Conservation (phyloP, 805 yeast genomes). For the Monosporozyma siamensis region DNA sequence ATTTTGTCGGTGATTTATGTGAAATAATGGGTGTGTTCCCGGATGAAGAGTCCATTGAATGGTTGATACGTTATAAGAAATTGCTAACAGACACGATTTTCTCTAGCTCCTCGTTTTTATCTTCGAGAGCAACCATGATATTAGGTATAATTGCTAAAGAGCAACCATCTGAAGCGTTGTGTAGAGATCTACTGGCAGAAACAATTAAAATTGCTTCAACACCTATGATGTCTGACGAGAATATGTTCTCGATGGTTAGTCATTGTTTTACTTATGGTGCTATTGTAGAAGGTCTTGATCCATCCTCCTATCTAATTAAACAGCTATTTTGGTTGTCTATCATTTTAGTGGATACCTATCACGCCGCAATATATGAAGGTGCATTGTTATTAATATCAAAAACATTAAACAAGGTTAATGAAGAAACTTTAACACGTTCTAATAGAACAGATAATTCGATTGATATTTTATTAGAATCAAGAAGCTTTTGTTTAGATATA, state of each 20-base stretch:
- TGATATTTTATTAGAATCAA: constrained; percentile 22
- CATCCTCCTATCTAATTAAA: constrained; percentile 23
- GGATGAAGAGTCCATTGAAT: constrained; percentile 39
- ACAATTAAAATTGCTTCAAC: constrained; percentile 30
- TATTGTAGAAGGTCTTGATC: constrained; percentile 32
- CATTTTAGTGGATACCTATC: constrained; percentile 27
- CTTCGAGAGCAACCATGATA: constrained; percentile 57
- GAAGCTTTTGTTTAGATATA: constrained; percentile 32
- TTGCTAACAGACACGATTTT: constrained; percentile 56
- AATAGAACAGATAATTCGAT: background rate
- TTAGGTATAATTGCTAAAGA: constrained; percentile 58
- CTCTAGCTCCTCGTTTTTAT: constrained; percentile 45
- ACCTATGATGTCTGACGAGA: constrained; percentile 28
- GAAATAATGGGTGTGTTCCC: constrained; percentile 42
- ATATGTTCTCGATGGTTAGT: constrained; percentile 27
- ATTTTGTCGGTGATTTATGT: constrained; percentile 47
- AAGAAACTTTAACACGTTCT: constrained; percentile 24
- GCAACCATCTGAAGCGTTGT: constrained; percentile 52
- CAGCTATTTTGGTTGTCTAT: constrained; percentile 34
- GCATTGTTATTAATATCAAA: constrained; percentile 33
- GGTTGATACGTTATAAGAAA: constrained; percentile 60
- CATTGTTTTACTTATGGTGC: constrained; percentile 35
- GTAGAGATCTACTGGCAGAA: constrained; percentile 24
- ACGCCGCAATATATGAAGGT: constrained; percentile 33
- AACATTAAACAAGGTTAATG: constrained; percentile 27